phyloP scores from a whole-genome alignment of 2,329 filamentous ascomycete species.

The Arthrobotrys megalospora region DNA sequence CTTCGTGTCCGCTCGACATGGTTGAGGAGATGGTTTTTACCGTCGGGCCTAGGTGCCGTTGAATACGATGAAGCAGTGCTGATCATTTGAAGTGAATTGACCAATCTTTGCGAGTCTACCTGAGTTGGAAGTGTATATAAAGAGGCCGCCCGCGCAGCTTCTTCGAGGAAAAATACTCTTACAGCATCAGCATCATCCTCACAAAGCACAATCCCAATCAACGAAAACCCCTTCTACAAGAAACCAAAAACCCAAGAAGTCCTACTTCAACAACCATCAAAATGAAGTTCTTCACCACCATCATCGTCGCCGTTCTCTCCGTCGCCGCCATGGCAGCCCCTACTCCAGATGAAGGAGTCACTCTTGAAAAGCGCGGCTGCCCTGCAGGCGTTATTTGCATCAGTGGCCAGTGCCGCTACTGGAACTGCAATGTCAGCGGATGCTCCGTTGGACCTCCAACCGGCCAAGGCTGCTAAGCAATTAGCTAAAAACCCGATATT shows the following conservation, averaged over 20 bases:
- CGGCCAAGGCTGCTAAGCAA: slow-evolving; percentile 19
- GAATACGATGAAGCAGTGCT: neutral
- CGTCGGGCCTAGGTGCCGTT: slow-evolving; percentile 9
- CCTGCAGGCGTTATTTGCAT: slow-evolving; percentile 36
- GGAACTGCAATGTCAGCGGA: slow-evolving; percentile 24
- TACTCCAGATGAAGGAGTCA: neutral
- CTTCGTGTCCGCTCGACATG: neutral
- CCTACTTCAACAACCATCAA: slow-evolving; percentile 6
- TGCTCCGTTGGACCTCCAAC: slow-evolving; percentile 21
- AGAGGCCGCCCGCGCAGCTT: neutral
- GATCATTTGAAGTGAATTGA: too few species aligned
- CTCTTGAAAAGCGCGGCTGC: slow-evolving; percentile 38
- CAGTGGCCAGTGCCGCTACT: slow-evolving; percentile 29
- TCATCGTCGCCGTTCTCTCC: slow-evolving; percentile 29
- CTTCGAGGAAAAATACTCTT: neutral
- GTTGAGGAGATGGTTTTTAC: slow-evolving; percentile 3
- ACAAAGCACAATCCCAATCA: neutral
- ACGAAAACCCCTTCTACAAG: neutral
- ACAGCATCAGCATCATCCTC: neutral
- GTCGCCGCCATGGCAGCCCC: slow-evolving; percentile 31
- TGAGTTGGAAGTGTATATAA: neutral
- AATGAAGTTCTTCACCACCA: slow-evolving; percentile 35
- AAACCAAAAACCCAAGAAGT: neutral
- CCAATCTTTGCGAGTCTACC: neutral
- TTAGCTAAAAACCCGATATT: neutral